Evolutionary conservation across 306 rosid genomes (phyloP).

Genomic region (Purshia tridentata): DNA sequence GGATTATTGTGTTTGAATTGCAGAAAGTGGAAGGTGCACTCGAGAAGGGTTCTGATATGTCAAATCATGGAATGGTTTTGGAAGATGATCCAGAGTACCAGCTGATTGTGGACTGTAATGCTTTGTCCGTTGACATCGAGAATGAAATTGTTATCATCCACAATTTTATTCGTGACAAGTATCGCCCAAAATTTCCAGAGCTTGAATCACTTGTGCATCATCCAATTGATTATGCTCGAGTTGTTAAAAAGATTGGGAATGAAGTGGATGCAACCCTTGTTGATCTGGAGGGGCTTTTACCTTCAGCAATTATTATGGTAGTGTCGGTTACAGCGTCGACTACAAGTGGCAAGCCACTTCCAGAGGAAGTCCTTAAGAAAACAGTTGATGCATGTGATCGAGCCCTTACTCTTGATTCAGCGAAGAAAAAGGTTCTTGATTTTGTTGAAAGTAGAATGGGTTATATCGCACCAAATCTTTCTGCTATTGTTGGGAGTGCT

Average conservation of each 20-base stretch:
- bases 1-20: slow-evolving; percentile 28
- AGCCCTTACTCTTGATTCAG: slow-evolving; percentile 84
- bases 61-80: slow-evolving; percentile 58
- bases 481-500: slow-evolving; percentile 90
- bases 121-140: slow-evolving; percentile 89
- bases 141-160: slow-evolving; percentile 89
- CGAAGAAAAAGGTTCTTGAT: slow-evolving; percentile 88
- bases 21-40: slow-evolving; percentile 96
- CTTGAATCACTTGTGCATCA: slow-evolving; percentile 93
- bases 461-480: slow-evolving; percentile 90
- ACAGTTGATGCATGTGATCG: slow-evolving; percentile 90
- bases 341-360: slow-evolving; percentile 97
- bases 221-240: slow-evolving; percentile 95
- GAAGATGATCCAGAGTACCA: slow-evolving; percentile 97
- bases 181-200: slow-evolving; percentile 91
- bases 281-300: slow-evolving; percentile 91
- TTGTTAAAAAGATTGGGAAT: slow-evolving; percentile 93
- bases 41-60: slow-evolving; percentile 55
- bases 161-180: slow-evolving; percentile 90
- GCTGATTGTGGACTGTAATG: slow-evolving; percentile 89
- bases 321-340: slow-evolving; percentile 98
- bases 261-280: slow-evolving; percentile 92
- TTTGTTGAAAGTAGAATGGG: slow-evolving; percentile 99
- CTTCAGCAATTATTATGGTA: slow-evolving; percentile 92
- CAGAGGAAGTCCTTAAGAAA: slow-evolving; percentile 75